Evolutionary conservation across 139 green algal species (phyloP), one percentile per base, ranked within the genome.

Genomic region (Coelastrella sp.): DNA sequence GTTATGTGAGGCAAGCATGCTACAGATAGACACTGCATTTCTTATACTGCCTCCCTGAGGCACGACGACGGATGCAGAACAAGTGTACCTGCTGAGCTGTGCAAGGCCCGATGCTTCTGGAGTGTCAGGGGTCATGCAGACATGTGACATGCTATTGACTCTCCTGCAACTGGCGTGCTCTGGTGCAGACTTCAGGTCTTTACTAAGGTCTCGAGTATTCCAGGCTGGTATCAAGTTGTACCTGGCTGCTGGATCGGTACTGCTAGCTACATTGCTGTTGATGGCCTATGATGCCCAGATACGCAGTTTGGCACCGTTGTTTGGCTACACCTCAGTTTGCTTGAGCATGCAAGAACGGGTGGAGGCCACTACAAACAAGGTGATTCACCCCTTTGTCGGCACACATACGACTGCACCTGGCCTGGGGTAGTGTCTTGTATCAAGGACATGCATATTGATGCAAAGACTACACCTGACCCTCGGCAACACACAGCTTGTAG

Each of bases 341-440:
- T 23, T 82, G 51, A 48, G 34, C 53, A 71, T 82, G 53, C 75
- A 82, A 60, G 53, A 69, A 2, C 51, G 75, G 2, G 75, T 82
- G 21, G 75, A 82, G 11, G 75, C 75, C 0, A 82, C 75, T 7
- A 38, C 53, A 43, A 53, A 82, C 35, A 69, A 82, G 75, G 75
- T 82, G 23, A n/a, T 45, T 67, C 23, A 57, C 13, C 17, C 13
- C 48, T 23, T 23, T 57, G 48, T 57, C 17, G 48, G 23, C 64
- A 32, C 32, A 37, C 40, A 21, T 40, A 27, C 7, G 13, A 13
- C n/a, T 79, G n/a, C 2, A 2, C 25, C 27, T 43, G 27, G 25
- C 41, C 3, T 77, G 67, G n/a, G n/a, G n/a, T n/a, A n/a, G n/a
- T n/a, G n/a, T n/a, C n/a, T n/a, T n/a, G n/a, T n/a, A n/a, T n/a